Conservation (phyloP, 2,329 filamentous ascomycete species). For the Cordyceps cicadae region DNA sequence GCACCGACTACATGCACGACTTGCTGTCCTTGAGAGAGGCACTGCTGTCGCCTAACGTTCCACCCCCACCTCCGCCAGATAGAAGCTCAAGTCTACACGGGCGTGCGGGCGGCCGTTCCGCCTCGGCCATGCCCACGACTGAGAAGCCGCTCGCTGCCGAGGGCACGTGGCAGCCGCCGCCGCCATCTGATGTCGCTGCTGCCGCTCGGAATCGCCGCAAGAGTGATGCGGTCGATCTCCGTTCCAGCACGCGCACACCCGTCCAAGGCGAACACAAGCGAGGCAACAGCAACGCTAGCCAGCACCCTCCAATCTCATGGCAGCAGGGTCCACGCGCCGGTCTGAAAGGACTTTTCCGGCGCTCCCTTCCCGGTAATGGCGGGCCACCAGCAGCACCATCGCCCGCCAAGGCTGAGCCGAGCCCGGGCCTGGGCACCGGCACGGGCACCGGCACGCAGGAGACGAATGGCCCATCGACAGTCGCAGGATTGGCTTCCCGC, state of each 20-base stretch:
- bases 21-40: conserved; percentile 35
- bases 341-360: conserved; percentile 43
- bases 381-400: background rate
- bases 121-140: conserved; percentile 16
- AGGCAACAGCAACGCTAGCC: conserved; percentile 21
- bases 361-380: conserved; percentile 34
- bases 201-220: conserved; percentile 14
- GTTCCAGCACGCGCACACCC: conserved; percentile 5
- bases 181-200: conserved; percentile 12
- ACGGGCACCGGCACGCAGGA: background rate
- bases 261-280: conserved; percentile 24
- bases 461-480: background rate
- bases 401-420: background rate
- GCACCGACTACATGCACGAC: conserved; percentile 37
- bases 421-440: background rate
- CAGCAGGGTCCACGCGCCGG: conserved; percentile 36
- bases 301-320: conserved; percentile 42
- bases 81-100: conserved; percentile 47
- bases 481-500: conserved; percentile 25
- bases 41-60: conserved; percentile 28
- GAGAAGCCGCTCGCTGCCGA: conserved; percentile 9
- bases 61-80: conserved; percentile 41
- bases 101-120: conserved; percentile 31
- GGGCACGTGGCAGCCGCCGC: conserved; percentile 14
- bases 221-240: conserved; percentile 9